Conservation (phyloP, 2,329 filamentous ascomycete species). For the Phialemonium atrogriseum region DNA sequence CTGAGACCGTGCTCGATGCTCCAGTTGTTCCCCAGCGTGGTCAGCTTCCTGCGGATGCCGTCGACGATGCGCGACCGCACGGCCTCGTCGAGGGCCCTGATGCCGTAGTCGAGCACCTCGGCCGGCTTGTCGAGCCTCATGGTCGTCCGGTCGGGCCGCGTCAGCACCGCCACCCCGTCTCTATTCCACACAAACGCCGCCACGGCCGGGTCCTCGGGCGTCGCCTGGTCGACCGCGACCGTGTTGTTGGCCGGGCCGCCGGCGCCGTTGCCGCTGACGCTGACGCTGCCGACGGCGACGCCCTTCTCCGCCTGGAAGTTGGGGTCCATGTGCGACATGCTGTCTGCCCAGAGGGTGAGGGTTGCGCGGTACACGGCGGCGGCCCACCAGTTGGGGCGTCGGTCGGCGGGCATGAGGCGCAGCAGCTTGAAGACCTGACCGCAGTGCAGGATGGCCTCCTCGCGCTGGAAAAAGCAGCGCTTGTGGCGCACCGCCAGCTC, state of each 20-base stretch:
- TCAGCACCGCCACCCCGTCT: conserved; percentile 27
- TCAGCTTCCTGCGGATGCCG: conserved; percentile 36
- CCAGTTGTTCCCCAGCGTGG: conserved; percentile 30
- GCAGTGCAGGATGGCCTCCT: conserved; percentile 58
- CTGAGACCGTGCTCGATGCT: too few species aligned
- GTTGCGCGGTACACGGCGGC: conserved; percentile 60
- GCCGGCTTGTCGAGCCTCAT: conserved; percentile 27
- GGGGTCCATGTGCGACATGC: conserved; percentile 40
- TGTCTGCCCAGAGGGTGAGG: conserved; percentile 55
- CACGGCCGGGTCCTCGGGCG: conserved; percentile 27
- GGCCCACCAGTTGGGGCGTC: conserved; percentile 64
- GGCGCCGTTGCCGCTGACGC: conserved; percentile 6
- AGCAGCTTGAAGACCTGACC: conserved; percentile 58
- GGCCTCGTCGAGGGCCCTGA: conserved; percentile 29
- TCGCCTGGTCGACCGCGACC: conserved; percentile 30
- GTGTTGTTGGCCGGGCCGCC: conserved; percentile 4
- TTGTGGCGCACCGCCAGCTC: conserved; percentile 48
- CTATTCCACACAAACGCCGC: conserved; percentile 29
- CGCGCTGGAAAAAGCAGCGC: conserved; percentile 53
- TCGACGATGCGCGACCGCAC: conserved; percentile 33
- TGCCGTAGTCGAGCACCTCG: conserved; percentile 30
- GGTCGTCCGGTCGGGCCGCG: conserved; percentile 21
- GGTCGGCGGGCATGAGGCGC: conserved; percentile 48
- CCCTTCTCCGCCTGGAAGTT: conserved; percentile 21
- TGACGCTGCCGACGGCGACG: conserved; percentile 2